A percentile compares a stretch with the other conserved stretches of the same genome.
These are phyloP conservation scores for Blastocystis sp. DNA, from an alignment of 352 stramenopile genomes.

Conservation along the genomic window DNA sequence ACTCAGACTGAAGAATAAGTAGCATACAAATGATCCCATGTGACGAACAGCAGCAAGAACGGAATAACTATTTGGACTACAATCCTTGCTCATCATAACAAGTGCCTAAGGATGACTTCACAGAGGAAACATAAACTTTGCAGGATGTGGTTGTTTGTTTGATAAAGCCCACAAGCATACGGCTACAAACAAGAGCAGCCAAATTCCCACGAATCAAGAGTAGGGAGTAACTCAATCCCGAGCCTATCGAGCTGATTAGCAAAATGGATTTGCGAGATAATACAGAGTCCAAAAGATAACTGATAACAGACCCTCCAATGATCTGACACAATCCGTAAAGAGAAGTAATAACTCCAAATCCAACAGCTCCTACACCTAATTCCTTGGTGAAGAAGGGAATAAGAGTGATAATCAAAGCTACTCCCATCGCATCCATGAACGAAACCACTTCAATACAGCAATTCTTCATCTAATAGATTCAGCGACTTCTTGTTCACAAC, in stretches of 20 bases:
- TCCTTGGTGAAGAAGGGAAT: conserved; percentile 67
- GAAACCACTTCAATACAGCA: conserved; percentile 23
- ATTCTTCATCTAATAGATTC: not conserved
- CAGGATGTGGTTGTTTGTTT: conserved; percentile 63
- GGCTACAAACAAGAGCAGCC: conserved; percentile 5
- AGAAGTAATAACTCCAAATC: conserved; percentile 55
- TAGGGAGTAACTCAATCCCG: conserved; percentile 23
- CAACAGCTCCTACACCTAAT: conserved; percentile 27
- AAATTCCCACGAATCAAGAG: conserved; percentile 41
- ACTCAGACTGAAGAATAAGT: not conserved
- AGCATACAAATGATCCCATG: conserved; percentile 52
- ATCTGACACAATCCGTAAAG: conserved; percentile 64
- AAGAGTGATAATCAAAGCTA: conserved; percentile 52
- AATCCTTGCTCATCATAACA: conserved; percentile 36
- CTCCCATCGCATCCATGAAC: conserved; percentile 45
- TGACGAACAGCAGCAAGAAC: conserved; percentile 43
- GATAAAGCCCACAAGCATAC: conserved; percentile 35
- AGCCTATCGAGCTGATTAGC: conserved; percentile 38
- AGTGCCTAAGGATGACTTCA: not conserved
- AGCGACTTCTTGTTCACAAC: not conserved
- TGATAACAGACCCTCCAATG: conserved; percentile 34
- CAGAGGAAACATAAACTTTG: not conserved
- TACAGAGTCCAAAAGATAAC: not conserved
- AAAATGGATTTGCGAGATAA: conserved; percentile 51
- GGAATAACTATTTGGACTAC: not conserved